These are phyloP conservation scores for Aspergillus sergii DNA, from an alignment of 2,329 filamentous ascomycete species.

Conservation along the genomic window DNA sequence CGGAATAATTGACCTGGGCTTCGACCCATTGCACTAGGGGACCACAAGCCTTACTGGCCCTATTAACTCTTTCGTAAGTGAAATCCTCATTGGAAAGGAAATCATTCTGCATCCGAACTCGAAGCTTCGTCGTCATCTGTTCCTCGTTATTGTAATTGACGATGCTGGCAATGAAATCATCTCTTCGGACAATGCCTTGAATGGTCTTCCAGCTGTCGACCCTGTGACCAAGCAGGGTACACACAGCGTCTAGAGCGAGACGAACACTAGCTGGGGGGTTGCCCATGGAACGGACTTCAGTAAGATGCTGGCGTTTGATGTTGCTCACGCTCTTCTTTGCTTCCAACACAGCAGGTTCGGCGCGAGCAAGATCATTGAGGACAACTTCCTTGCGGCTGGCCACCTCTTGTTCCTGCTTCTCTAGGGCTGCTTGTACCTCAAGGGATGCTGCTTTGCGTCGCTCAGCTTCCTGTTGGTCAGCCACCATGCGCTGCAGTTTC, in stretches of 20 bases:
- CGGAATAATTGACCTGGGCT: conserved; percentile 97
- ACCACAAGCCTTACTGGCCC: conserved; percentile 94
- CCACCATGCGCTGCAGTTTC: conserved; percentile 95
- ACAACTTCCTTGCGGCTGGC: conserved; percentile 82
- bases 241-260: conserved; percentile 93
- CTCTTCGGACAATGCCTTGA: conserved; percentile 81
- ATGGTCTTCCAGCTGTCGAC: conserved; percentile 90
- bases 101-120: conserved; percentile 88
- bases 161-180: conserved; percentile 98
- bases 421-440: conserved; percentile 83
- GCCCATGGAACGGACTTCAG: conserved; percentile 95
- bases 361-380: conserved; percentile 80
- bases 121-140: conserved; percentile 83
- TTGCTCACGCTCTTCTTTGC: conserved; percentile 96
- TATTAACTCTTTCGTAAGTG: conserved; percentile 93
- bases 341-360: conserved; percentile 89
- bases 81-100: conserved; percentile 93
- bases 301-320: conserved; percentile 96
- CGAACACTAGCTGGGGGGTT: conserved; percentile 89
- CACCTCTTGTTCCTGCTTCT: conserved; percentile 87
- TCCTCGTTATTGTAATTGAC: conserved; percentile 95
- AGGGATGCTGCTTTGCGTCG: conserved; percentile 84
- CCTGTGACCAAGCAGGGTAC: conserved; percentile 88
- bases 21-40: conserved; percentile 96
- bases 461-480: conserved; percentile 92